Conservation (phyloP, 768 basidiomycete species). For the Pleurotus giganteus region DNA sequence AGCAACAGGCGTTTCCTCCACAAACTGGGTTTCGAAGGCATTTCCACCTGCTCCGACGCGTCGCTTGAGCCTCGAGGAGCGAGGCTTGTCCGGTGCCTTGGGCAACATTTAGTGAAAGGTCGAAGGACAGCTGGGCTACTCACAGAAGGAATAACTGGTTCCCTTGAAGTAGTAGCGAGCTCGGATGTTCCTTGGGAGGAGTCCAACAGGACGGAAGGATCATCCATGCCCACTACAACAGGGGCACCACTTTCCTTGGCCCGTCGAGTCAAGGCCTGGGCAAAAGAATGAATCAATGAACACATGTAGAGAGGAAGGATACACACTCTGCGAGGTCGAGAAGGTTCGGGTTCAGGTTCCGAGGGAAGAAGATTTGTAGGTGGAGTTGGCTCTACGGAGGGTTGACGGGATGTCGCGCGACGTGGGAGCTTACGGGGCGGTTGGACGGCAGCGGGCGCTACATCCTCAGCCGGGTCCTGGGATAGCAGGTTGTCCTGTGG, state of each 20-base stretch:
- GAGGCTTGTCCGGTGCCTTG: slow-evolving; percentile 10
- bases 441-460: slow-evolving; percentile 1
- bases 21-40: slow-evolving; percentile 17
- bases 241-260: slow-evolving; percentile 31
- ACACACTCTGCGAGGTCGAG: slow-evolving; percentile 31
- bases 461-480: not conserved
- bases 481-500: not conserved
- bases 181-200: slow-evolving; percentile 23
- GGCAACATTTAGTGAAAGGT: not conserved
- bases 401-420: slow-evolving; percentile 37
- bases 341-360: slow-evolving; percentile 17
- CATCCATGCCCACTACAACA: slow-evolving; percentile 42
- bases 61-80: slow-evolving; percentile 50
- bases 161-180: slow-evolving; percentile 17
- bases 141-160: slow-evolving; percentile 11
- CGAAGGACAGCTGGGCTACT: slow-evolving; percentile 3
- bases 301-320: slow-evolving; percentile 4
- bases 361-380: slow-evolving; percentile 12
- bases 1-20: slow-evolving; percentile 20
- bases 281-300: not conserved
- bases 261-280: slow-evolving; percentile 43
- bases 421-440: slow-evolving; percentile 29
- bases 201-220: slow-evolving; percentile 38
- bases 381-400: slow-evolving; percentile 34
- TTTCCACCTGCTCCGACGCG: slow-evolving; percentile 38